Evolutionary conservation across 1,284 basidiomycete genomes (phyloP).

Genomic region (Cystobasidium slooffiae): DNA sequence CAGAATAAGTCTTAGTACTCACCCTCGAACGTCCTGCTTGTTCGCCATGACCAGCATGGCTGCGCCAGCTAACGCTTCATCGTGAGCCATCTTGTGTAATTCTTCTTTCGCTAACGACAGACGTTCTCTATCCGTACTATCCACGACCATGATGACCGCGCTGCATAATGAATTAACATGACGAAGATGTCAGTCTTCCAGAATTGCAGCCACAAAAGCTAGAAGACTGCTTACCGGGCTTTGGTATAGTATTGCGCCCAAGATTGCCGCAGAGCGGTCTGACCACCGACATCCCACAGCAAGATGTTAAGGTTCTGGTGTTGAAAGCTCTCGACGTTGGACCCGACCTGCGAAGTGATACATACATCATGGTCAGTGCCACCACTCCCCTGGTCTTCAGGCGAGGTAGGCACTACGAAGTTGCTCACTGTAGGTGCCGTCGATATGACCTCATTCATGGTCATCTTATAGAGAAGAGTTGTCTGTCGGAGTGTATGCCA

Average conservation of each 20-base stretch:
- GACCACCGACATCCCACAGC: conserved; percentile 93
- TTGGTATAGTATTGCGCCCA: conserved; percentile 93
- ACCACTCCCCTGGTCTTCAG: conserved; percentile 83
- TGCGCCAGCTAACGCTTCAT: conserved; percentile 81
- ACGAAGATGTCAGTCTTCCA: neutral
- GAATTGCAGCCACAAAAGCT: neutral
- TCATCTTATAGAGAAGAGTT: conserved; percentile 33
- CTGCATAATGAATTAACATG: conserved; percentile 54
- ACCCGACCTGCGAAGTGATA: conserved; percentile 20
- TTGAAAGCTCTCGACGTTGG: conserved; percentile 43
- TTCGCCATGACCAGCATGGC: conserved; percentile 87
- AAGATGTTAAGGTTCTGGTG: conserved; percentile 68
- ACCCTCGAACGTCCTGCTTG: conserved; percentile 81
- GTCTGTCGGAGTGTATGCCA: conserved; percentile 16
- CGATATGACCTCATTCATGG: conserved; percentile 69
- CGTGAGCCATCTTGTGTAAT: conserved; percentile 78
- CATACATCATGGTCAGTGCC: conserved; percentile 72
- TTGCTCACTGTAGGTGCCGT: conserved; percentile 84
- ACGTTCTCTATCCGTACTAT: conserved; percentile 78
- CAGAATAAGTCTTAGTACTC: conserved; percentile 59
- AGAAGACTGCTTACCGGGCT: conserved; percentile 61
- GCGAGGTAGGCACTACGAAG: conserved; percentile 71
- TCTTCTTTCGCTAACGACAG: conserved; percentile 90
- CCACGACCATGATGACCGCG: conserved; percentile 87
- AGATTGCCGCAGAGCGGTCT: conserved; percentile 84